Base-by-base conservation (phyloP, 345 rosid species). In the Ceriops decandra region DNA sequence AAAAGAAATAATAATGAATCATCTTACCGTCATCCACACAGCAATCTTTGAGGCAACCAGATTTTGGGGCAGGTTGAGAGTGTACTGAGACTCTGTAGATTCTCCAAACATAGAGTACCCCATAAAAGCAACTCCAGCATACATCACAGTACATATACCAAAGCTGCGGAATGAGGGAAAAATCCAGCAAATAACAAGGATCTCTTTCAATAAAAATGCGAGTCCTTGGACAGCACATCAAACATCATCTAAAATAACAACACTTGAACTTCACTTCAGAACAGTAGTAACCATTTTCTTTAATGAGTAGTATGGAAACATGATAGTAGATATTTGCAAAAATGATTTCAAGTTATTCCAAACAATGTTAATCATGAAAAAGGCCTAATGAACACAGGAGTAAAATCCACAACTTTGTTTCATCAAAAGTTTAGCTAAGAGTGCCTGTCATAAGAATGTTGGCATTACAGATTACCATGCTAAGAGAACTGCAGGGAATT, bases 71-170 rank as follows among this genome's bases (percentile, higher is more conserved):
- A 95, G 68, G 86, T 95, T 95, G 32, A 95, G 96, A 6, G 97
- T 91, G 79, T 86, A 91, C 60, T 95, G 99, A 15, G 99, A 88
- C 47, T 75, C 66, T 52, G 87, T 87, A 71, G 74, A 70, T 51
- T 87, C 93, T 62, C 99, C 97, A 57, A 95, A 95, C 95, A 91
- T 89, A 27, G 79, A 81, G 81, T 91, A 95, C 31, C 99, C 99
- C 97, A 87, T 86, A 10, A 82, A 54, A 47, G 97, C 99, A 38
- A 79, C 95, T 69, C 90, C 96, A 15, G 90, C 92, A 68, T 91
- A 95, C 96, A 95, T 57, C 73, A 76, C 9, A 16, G 95, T 82
- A 72, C 97, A 91, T 28, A 91, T 73, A 47, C 64, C 76, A 56
- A 95, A 95, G 83, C 97, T 93, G 80, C 78, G 74, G 27, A 26